Conservation (phyloP, 129 eudicot species). For the Rutidosis leptorrhynchoides region DNA sequence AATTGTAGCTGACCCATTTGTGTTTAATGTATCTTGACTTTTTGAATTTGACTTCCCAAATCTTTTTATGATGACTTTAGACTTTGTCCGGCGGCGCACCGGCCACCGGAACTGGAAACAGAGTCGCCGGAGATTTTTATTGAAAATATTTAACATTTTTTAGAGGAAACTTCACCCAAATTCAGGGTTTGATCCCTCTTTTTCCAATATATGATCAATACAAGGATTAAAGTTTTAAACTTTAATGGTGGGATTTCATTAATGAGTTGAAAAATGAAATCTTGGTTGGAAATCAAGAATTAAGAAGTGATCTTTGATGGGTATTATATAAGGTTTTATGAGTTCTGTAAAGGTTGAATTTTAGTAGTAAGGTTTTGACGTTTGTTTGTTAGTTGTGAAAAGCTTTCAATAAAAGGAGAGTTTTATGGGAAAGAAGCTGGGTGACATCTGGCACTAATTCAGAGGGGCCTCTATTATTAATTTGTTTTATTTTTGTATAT, state of each 20-base stretch:
- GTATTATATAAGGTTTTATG: slow-evolving; percentile 13
- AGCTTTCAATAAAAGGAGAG: slow-evolving; percentile 14
- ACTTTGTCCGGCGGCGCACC: slow-evolving; percentile 50
- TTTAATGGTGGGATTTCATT: slow-evolving; percentile 1
- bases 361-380: slow-evolving; percentile 22
- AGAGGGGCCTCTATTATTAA: slow-evolving; percentile 17
- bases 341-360: slow-evolving; percentile 18
- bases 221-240: neutral
- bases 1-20: slow-evolving; percentile 52
- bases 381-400: slow-evolving; percentile 27
- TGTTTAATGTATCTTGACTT: slow-evolving; percentile 36
- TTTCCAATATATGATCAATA: neutral
- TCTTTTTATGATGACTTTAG: slow-evolving; percentile 56
- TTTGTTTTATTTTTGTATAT: neutral
- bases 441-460: slow-evolving; percentile 40
- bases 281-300: neutral
- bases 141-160: slow-evolving; percentile 55
- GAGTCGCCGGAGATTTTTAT: slow-evolving; percentile 57
- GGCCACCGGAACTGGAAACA: slow-evolving; percentile 55
- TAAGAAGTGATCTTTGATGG: slow-evolving; percentile 3
- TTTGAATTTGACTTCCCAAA: slow-evolving; percentile 53
- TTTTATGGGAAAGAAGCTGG: slow-evolving; percentile 24
- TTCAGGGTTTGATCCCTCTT: slow-evolving; percentile 14
- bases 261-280: slow-evolving; percentile 1
- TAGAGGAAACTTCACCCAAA: slow-evolving; percentile 7